Percentiles rank a stretch among this genome's conserved stretches.
Evolutionary conservation across 495 filamentous ascomycete genomes (phyloP).

Genomic region (Haplographium delicatum): DNA sequence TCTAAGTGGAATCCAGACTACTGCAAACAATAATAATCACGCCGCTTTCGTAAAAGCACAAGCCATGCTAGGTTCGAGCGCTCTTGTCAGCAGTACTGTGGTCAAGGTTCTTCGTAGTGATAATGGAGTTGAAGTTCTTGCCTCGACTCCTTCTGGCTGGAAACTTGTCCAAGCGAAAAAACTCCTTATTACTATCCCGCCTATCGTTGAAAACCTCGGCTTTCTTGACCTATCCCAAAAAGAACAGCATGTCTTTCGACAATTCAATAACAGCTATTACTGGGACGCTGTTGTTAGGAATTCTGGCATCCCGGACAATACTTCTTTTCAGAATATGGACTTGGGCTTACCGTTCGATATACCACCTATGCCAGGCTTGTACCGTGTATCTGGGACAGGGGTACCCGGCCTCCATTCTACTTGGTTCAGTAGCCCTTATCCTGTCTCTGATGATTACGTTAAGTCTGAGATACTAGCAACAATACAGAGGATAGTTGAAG

Average conservation of each 20-base stretch:
- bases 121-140: not conserved
- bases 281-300: conserved; percentile 29
- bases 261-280: conserved; percentile 35
- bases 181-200: conserved; percentile 41
- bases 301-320: conserved; percentile 5
- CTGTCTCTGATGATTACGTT: too few species aligned
- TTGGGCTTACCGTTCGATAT: conserved; percentile 25
- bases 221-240: conserved; percentile 31
- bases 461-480: too few species aligned
- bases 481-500: too few species aligned
- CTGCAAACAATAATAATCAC: conserved; percentile 9
- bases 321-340: conserved; percentile 27
- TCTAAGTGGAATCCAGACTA: not conserved
- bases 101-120: not conserved
- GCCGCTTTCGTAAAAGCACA: not conserved
- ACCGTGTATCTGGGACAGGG: not conserved
- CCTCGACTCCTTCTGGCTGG: not conserved
- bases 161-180: conserved; percentile 28
- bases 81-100: not conserved
- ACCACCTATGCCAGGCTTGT: not conserved
- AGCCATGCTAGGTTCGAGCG: not conserved
- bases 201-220: conserved; percentile 30
- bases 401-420: not conserved
- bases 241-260: conserved; percentile 37
- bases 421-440: too few species aligned